A percentile compares a stretch with the other conserved stretches of the same genome.
Conservation (phyloP, 805 yeast genomes). For the Candida wancherniae region DNA sequence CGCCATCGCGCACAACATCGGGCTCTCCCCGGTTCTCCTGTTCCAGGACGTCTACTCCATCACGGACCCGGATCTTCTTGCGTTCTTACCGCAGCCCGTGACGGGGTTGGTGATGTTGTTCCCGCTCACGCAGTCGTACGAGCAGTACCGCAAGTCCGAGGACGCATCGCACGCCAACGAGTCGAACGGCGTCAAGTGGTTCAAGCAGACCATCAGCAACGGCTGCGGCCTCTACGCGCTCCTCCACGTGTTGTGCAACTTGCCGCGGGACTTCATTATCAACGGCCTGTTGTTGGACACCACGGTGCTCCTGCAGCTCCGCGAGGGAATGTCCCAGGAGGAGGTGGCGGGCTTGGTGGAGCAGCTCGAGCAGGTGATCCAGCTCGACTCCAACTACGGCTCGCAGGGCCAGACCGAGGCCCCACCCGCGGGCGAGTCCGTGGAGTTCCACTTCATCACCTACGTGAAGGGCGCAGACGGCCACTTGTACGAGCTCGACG, state of each 20-base stretch:
- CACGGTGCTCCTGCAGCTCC: constrained; percentile 21
- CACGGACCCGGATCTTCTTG: constrained; percentile 75
- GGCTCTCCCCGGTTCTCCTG: constrained; percentile 52
- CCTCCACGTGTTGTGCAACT: constrained; percentile 52
- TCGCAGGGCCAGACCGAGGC: constrained; percentile 62
- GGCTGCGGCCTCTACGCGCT: constrained; percentile 93
- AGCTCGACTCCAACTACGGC: constrained; percentile 43
- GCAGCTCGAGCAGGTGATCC: constrained; percentile 36
- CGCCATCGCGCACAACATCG: constrained; percentile 60
- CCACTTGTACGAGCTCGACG: constrained; percentile 80
- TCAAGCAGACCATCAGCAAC: constrained; percentile 76
- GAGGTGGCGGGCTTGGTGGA: constrained; percentile 44
- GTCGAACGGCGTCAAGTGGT: constrained; percentile 55
- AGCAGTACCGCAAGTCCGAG: constrained; percentile 40
- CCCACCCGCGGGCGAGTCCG: constrained; percentile 49
- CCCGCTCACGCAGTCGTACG: constrained; percentile 68
- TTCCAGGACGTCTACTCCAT: constrained; percentile 83
- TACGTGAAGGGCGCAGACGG: constrained; percentile 55
- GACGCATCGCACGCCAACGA: constrained; percentile 33
- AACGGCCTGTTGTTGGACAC: constrained; percentile 29
- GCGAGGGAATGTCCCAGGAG: constrained; percentile 18
- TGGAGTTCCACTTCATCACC: constrained; percentile 72
- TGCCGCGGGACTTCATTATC: constrained; percentile 43
- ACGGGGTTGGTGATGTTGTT: constrained; percentile 73
- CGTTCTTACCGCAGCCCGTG: constrained; percentile 78